Conservation (phyloP, 2,329 filamentous ascomycete species). For the Amphichorda felina region DNA sequence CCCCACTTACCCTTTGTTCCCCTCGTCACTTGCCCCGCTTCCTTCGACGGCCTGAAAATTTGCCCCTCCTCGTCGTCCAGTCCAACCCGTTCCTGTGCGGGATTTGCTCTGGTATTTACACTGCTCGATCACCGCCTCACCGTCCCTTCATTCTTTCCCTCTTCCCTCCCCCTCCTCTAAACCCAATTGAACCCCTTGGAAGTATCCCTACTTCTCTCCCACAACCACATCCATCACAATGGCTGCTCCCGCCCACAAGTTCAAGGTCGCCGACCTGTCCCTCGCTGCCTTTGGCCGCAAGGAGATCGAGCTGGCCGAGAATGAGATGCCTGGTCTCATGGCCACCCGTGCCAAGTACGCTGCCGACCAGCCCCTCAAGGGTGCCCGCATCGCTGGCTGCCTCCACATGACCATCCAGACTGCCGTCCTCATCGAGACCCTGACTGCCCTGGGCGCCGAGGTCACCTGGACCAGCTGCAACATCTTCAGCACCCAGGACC, state of each 20-base stretch:
- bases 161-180: constrained; percentile 7
- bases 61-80: constrained; percentile 1
- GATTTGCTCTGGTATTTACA: constrained; percentile 2
- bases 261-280: constrained; percentile 97
- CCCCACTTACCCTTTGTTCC: background rate
- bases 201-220: constrained; percentile 4
- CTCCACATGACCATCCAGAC: constrained; percentile 99
- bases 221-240: constrained; percentile 26
- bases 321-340: constrained; percentile 97
- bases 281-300: constrained; percentile 97
- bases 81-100: constrained; percentile 1
- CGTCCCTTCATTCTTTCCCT: constrained; percentile 10
- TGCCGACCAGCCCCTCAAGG: constrained; percentile 82
- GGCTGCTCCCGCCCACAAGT: constrained; percentile 78
- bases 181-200: constrained; percentile 1
- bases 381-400: constrained; percentile 93
- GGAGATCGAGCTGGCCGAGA: constrained; percentile 96
- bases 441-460: constrained; percentile 88
- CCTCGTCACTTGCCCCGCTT: background rate
- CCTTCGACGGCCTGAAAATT: background rate
- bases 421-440: constrained; percentile 96
- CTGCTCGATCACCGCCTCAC: background rate
- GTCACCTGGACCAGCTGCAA: constrained; percentile 99
- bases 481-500: constrained; percentile 99
- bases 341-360: constrained; percentile 87